Base-by-base conservation (phyloP, 345 rosid species). In the Populus euphratica region DNA sequence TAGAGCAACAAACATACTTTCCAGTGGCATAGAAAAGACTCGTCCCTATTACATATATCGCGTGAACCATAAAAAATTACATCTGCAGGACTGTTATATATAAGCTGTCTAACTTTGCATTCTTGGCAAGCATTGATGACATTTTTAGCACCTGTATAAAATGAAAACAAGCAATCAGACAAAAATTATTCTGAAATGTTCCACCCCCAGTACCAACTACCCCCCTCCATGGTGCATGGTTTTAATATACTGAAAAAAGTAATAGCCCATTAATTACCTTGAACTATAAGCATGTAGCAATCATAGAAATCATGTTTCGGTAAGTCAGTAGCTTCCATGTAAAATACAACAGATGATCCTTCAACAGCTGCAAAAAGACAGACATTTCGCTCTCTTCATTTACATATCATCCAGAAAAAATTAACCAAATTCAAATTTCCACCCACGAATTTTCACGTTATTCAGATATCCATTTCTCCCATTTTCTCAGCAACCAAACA, bases 11-110 rank as follows among this genome's bases (percentile, higher is more conserved):
- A 35, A 73, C 82, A 68, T 87, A 90, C 99, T 89, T 87, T 90
- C 86, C 90, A 88, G 68, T 86, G 84, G 50, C 84, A 89, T 52
- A 79, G 78, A 79, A 90, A 83, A 59, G 97, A 87, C 84, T 92
- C 96, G 78, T 94, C 93, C 38, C 88, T 94, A 74, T 85, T 80
- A 65, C 69, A 31, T 75, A 93, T 87, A 85, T 93, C 87, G 79
- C 54, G 83, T 20, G 91, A 93, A 80, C 96, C 97, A 83, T 95
- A 80, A 82, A 93, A 92, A 69, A 91, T 88, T 41, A 96, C 91
- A 88, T 92, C 97, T 7, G 93, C 98, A 47, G 94, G 83, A 83
- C 99, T 92, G 76, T 90, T 87, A 81, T 92, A 92, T 75, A 96
- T 84, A 50, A 96, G 90, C 88, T 81, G 86, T 73, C 90, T 88